Conservation (phyloP, 192 early-diverging fungal genomes). For the Geranomyces michiganensis region DNA sequence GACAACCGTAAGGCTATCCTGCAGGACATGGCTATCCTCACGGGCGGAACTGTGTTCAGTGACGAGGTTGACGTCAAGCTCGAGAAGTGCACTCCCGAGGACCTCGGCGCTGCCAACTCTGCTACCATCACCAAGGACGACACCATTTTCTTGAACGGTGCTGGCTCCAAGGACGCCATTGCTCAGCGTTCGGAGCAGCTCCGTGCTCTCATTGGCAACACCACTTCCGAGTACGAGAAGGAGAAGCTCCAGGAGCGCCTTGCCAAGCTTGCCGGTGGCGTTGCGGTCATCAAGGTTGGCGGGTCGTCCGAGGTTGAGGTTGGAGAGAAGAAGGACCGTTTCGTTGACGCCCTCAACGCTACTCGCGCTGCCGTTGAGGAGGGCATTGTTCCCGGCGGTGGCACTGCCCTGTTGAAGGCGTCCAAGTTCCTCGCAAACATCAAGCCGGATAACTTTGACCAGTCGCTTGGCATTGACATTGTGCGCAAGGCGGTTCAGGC, state of each 20-base stretch:
- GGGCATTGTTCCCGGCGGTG: conserved; percentile 99
- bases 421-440: conserved; percentile 76
- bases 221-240: conserved; percentile 95
- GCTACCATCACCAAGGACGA: conserved; percentile 98
- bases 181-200: conserved; percentile 96
- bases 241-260: conserved; percentile 99
- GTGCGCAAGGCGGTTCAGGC: conserved; percentile 91
- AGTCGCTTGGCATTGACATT: conserved; percentile 97
- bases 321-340: conserved; percentile 99
- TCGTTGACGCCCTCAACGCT: conserved; percentile 97
- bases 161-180: conserved; percentile 86
- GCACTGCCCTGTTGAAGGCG: conserved; percentile 95
- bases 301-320: conserved; percentile 99
- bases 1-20: conserved; percentile 99
- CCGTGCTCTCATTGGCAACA: conserved; percentile 82
- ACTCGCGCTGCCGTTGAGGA: conserved; percentile 99
- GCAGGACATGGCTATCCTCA: conserved; percentile 95
- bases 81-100: conserved; percentile 86
- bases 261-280: conserved; percentile 97
- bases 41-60: conserved; percentile 95
- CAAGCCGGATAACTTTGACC: conserved; percentile 98
- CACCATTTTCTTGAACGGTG: conserved; percentile 97
- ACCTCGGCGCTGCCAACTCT: conserved; percentile 86
- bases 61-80: conserved; percentile 97
- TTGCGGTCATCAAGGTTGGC: conserved; percentile 99